Percentiles rank a stretch among this genome's conserved stretches.
Evolutionary conservation across 192 early-diverging fungal species (phyloP).

Genomic region (Gaertneriomyces semiglobifer): DNA sequence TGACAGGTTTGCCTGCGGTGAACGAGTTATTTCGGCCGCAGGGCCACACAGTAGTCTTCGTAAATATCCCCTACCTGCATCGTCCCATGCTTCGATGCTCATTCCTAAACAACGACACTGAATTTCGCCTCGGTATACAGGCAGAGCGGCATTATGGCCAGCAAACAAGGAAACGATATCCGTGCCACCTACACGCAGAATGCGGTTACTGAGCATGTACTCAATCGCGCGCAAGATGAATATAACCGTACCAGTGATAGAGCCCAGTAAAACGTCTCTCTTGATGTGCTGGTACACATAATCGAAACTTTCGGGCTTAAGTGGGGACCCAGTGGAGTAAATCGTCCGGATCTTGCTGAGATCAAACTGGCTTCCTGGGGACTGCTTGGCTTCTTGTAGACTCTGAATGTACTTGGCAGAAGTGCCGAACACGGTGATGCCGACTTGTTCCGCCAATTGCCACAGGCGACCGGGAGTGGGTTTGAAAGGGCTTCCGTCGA

Average conservation of each 20-base stretch:
- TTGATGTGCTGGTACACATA: constrained; percentile 88
- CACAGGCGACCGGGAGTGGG: constrained; percentile 72
- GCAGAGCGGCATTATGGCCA: constrained; percentile 82
- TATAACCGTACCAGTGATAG: constrained; percentile 72
- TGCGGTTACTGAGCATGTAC: too few relatives aligned
- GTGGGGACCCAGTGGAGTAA: constrained; percentile 91
- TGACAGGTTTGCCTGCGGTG: constrained; percentile 51
- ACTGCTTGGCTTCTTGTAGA: constrained; percentile 69
- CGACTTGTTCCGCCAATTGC: constrained; percentile 69
- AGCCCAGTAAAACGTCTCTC: constrained; percentile 78
- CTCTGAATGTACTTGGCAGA: constrained; percentile 95
- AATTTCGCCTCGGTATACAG: constrained; percentile 92
- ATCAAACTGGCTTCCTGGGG: constrained; percentile 53
- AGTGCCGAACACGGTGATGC: constrained; percentile 84
- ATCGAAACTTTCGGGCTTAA: constrained; percentile 89
- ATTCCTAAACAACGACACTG: constrained; percentile 91
- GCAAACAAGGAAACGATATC: constrained; percentile 97
- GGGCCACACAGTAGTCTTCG: neutral
- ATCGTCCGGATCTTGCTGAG: constrained; percentile 69
- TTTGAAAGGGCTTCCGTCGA: constrained; percentile 93
- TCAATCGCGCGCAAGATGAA: neutral
- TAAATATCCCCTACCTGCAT: constrained; percentile 41
- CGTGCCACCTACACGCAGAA: constrained; percentile 67
- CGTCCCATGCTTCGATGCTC: constrained; percentile 89
- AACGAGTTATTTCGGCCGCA: constrained; percentile 1